Evolutionary conservation across 768 basidiomycete species (phyloP).

Genomic region (Tephrocybe sp.): DNA sequence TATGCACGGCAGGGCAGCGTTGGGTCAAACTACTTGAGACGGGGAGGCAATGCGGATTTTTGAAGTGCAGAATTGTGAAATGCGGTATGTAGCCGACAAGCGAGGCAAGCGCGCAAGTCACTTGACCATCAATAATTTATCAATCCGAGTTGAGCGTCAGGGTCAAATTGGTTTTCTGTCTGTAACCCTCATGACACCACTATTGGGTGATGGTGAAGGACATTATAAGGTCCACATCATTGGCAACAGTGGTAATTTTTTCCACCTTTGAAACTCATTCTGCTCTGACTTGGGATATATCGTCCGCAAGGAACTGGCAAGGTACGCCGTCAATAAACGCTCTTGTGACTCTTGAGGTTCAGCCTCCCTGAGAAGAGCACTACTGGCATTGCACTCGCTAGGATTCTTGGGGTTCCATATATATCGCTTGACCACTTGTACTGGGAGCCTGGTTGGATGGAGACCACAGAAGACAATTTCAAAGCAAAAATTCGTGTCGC

Average conservation of each 20-base stretch:
- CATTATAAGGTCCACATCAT: conserved; percentile 45
- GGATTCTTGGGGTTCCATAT: conserved; percentile 42
- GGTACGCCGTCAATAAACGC: conserved; percentile 14
- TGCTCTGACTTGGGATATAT: neutral
- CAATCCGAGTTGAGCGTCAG: too few species aligned
- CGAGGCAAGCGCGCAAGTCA: conserved; percentile 22
- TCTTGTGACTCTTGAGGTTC: neutral
- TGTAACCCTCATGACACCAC: conserved; percentile 23
- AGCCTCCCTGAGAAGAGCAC: conserved; percentile 39
- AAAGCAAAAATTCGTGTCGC: conserved; percentile 26
- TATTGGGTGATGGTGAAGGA: conserved; percentile 45
- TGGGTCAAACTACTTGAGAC: conserved; percentile 18
- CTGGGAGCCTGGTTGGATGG: conserved; percentile 52
- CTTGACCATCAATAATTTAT: neutral
- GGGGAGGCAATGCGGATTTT: conserved; percentile 13
- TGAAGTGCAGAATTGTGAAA: conserved; percentile 5
- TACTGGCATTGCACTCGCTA: conserved; percentile 42
- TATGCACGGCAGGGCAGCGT: conserved; percentile 47
- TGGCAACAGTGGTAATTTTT: conserved; percentile 39
- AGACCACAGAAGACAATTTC: conserved; percentile 29
- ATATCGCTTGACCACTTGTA: conserved; percentile 47
- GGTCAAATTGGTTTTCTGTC: neutral
- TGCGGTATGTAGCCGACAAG: conserved; percentile 1
- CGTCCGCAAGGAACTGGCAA: conserved; percentile 30
- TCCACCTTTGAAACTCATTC: neutral